Evolutionary conservation across 169 alveolate genomes (phyloP).

Genomic region (Cystoisospora suis): DNA sequence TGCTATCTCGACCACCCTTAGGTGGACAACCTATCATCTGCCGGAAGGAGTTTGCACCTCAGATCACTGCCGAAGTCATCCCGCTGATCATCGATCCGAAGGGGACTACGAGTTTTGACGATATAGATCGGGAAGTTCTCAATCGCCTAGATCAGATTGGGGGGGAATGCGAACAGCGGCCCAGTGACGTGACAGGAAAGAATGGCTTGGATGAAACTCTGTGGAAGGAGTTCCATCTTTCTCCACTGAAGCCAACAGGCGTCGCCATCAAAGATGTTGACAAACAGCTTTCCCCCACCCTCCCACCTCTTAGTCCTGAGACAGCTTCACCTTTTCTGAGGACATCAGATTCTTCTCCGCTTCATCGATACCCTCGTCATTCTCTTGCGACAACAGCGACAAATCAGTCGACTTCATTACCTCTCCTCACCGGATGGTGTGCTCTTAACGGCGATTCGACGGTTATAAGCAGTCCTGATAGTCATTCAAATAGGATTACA

Average conservation of each 20-base stretch:
- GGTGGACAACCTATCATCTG: not conserved
- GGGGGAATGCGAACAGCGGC: not conserved
- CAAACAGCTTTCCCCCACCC: too few species aligned
- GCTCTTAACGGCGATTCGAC: too few species aligned
- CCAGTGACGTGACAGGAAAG: not conserved
- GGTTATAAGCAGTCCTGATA: too few species aligned
- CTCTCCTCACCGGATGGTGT: too few species aligned
- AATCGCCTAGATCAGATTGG: not conserved
- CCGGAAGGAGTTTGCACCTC: slow-evolving; percentile 19
- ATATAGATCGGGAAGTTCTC: not conserved
- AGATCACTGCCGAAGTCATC: not conserved
- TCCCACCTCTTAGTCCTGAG: too few species aligned
- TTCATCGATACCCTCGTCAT: too few species aligned
- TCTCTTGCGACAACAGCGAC: too few species aligned
- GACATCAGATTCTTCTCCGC: too few species aligned
- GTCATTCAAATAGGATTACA: too few species aligned
- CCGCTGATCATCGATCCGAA: not conserved
- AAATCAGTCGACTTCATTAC: too few species aligned
- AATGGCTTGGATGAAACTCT: not conserved
- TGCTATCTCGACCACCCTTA: not conserved
- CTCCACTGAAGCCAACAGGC: not conserved
- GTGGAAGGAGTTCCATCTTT: not conserved
- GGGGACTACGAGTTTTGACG: not conserved
- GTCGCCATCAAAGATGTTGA: not conserved
- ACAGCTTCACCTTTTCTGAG: too few species aligned